Base-by-base conservation (phyloP, 164 flowering plant species). In the Stephania cephalantha region DNA sequence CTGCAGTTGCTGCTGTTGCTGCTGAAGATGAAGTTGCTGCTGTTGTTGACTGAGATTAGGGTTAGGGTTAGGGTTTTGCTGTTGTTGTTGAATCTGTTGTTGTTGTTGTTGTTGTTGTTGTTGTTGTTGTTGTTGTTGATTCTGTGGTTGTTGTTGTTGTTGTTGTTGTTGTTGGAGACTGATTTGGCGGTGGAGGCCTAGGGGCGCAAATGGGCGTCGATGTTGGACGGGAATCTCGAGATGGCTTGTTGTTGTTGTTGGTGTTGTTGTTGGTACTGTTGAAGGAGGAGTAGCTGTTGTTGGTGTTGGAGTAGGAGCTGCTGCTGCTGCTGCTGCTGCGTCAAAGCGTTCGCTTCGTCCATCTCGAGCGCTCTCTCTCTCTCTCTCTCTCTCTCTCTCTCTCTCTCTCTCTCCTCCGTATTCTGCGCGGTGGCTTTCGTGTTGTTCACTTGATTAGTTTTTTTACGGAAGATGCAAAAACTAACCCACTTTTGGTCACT, bases 141-240 rank as follows among this genome's bases (percentile, higher is more conserved):
- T 58, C 6, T 80, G 77, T 20, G 52, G 73, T 6, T 75, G 83
- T 2, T 70, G 77, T 20, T 66, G 73, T 6, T 75, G 83, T 2
- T 70, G 73, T 11, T 78, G 84, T 1, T 84, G 87, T 22, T 85
- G 86, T 13, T 73, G 88, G 46, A 78, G 81, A 65, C 82, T 84
- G 76, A 86, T 71, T 52, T 86, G 83, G 44, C 87, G 88, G 46
- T 80, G 83, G 73, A 81, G 78, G 67, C 89, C 88, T 0, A 88
- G 89, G 7, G 85, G 9, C 97, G 92, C 10, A 94, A 79, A 78
- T 94, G 98, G 30, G 90, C 97, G 53, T 94, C 98, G 76, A 94
- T 92, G 78, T 91, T 94, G 20, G 98, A 94, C 0, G 98, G 98
- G 76, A 92, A 94, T 5, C 97, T 90, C 44, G 95, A 85, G n/a